Evolutionary conservation across 371 early-diverging fungal species (phyloP), one percentile per base, ranked within the genome.

Genomic region (Basidiobolus heterosporus): DNA sequence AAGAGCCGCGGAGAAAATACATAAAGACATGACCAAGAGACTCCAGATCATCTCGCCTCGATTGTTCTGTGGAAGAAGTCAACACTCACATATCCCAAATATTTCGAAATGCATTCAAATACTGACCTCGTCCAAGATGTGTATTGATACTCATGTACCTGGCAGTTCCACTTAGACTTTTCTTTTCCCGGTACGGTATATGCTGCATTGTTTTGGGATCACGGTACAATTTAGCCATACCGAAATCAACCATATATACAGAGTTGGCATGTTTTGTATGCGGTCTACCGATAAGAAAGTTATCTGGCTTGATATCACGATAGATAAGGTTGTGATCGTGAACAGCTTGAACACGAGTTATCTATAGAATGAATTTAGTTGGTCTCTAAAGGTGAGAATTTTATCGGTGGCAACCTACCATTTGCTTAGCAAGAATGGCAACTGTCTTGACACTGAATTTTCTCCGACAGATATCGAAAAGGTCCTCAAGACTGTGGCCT

Each of bases 251-350:
- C 57, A 89, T 80, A 58, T 79, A 81, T 17, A 85, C 67, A 38
- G 65, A 61, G 49, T 75, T 72, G 17, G 74, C 71, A 41, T 68
- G 54, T 19, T 77, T 71, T 16, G 74, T 72, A 45, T 70, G 62
- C 3, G 85, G 78, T 14, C 82, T 67, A 21, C 93, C 94, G 51
- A 93, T 78, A 43, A 96, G 68, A 61, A 99, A 98, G 71, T 99
- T 99, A 65, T 98, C 99, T 18, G 99, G 99, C 62, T 99, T 99
- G 56, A 99, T 97, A 64, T 99, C 99, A 48, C 99, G 78, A 64
- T 99, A 98, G 44, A 99, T 88, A 54, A 94, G 66, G 59, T 91
- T 89, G 63, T 84, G 80, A 55, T 94, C 91, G 62, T 99, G 99
- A 44, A 98, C 80, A 14, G 80, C 75, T 70, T 98, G 97, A 20